phyloP scores from a whole-genome alignment of 208 protist genomes.

The Leishmania amazonensis region DNA sequence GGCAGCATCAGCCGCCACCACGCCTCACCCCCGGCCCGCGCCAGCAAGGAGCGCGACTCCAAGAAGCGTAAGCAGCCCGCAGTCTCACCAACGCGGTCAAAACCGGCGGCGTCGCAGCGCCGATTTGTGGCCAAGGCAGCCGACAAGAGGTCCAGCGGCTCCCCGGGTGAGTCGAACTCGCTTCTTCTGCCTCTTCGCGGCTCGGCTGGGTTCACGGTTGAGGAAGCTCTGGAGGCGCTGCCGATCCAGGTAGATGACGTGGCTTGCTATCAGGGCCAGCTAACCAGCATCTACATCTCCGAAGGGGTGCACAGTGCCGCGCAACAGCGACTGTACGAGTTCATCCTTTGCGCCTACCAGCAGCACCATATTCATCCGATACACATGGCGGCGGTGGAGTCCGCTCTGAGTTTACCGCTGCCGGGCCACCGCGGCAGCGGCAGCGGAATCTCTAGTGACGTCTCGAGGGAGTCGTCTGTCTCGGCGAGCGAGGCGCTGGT shows the following conservation, averaged over 20 bases:
- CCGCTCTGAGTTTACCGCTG: conserved; percentile 4
- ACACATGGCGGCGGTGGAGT: conserved; percentile 53
- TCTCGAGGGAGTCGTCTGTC: background rate
- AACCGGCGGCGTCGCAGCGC: background rate
- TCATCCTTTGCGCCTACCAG: conserved; percentile 36
- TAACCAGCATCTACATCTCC: conserved; percentile 10
- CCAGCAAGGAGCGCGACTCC: background rate
- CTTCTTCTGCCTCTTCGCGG: background rate
- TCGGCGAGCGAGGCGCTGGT: background rate
- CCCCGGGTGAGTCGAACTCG: background rate
- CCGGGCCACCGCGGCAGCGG: background rate
- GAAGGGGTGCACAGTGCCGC: conserved; percentile 14
- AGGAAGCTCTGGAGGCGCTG: conserved; percentile 10
- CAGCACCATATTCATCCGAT: conserved; percentile 42
- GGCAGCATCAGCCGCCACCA: background rate
- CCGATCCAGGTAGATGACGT: conserved; percentile 11
- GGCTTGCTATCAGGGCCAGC: conserved; percentile 26
- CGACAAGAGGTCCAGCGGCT: background rate
- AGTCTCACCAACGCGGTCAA: background rate
- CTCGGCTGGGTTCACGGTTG: background rate
- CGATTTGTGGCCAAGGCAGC: background rate
- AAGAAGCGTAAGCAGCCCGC: background rate
- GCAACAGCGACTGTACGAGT: conserved; percentile 42
- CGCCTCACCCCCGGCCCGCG: background rate
- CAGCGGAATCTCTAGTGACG: too few species aligned